Base-by-base conservation (phyloP, 139 green algal genomes). In the Raphidocelis subcapitata region DNA sequence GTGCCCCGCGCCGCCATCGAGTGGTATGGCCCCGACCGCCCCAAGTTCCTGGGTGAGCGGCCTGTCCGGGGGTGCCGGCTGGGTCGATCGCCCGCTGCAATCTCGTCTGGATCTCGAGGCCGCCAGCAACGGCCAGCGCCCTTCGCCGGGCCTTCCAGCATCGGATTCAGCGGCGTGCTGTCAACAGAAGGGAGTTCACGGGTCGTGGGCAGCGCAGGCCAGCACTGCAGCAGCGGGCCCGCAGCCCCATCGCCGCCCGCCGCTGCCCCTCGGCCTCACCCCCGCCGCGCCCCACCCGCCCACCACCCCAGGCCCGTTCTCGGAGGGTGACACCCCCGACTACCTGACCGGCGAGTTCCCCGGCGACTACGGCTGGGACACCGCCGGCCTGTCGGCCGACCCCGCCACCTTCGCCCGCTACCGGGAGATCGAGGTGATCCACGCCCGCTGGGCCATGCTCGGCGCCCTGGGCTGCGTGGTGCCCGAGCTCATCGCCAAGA, bases 361-460 rank as follows among this genome's bases (percentile, higher is more conserved):
- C 65, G 87, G 87, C 63, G 87, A 92, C 85, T 97, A 97, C 77
- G 93, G 93, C 82, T 97, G 93, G 92, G 93, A 97, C 88, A 95
- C 91, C 65, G 89, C 87, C 64, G 92, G 93, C 69, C 90, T 97
- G 73, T 97, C 92, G 31, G 90, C 93, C 61, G 94, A 98, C 87
- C 94, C 94, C 68, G 86, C 96, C 86, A 98, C 91, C 81, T 98
- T 98, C 80, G 81, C 89, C 55, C 69, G 75, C 59, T 91, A 90
- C 86, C 74, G 88, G 44, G 84, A 89, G 79, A 73, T 80, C 5
- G 87, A 96, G 85, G 75, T 95, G 66, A 95, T 91, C 79, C 88
- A 94, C 79, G 84, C 84, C 77, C 79, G 88, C 72, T 93, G 89
- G 88, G 88, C 88, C 73, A 92, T 93, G 89, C 83, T 94, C 36